Evolutionary conservation across 805 yeast genomes (phyloP), one percentile per base, ranked within the genome.

Genomic region (Yarrowia sp.): DNA sequence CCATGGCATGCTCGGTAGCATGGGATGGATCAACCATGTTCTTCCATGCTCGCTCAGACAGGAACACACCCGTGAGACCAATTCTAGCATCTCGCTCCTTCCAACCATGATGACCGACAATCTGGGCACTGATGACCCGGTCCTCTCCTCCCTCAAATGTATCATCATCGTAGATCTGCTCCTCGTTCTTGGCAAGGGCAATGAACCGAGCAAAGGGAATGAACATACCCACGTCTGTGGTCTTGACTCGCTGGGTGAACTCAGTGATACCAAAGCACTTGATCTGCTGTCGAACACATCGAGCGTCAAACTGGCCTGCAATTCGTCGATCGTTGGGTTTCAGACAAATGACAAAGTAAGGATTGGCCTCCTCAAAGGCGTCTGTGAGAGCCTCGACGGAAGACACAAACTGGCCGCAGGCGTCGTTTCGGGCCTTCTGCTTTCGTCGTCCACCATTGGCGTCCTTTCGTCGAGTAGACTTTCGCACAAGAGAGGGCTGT

Each of bases 231-330:
- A 76, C 76, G 65, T 80, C 83, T 14, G 78, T 78, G 41, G 70
- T 69, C 66, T 77, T 78, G n/a, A 80, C 79, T 3, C 80, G 75
- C 40, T 74, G 75, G 5, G 82, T 80, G 42, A 81, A 73, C 69
- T 80, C 83, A 8, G 82, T 79, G 16, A 80, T 72, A 8, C 82
- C 82, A 35, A 80, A 73, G 1, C 82, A 82, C 50, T 77, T 75
- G 32, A 80, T 75, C 70, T 80, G 83, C 70, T 80, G 82, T 15
- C 82, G 74, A 9, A 80, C 81, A 68, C 82, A 79, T 35, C 82
- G 75, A 11, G 82, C 82, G 68, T 80, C 83, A 67, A 81, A 74
- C n/a, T 79, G 76, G 10, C 77, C 74, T 7, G 78, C 71, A 9
- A 79, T 72, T 8, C 78, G 73, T 48, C 79, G 76, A 69, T 80